These are phyloP conservation scores for Verticillium nubilum DNA, from an alignment of 2,329 filamentous ascomycete species.

Conservation along the genomic window DNA sequence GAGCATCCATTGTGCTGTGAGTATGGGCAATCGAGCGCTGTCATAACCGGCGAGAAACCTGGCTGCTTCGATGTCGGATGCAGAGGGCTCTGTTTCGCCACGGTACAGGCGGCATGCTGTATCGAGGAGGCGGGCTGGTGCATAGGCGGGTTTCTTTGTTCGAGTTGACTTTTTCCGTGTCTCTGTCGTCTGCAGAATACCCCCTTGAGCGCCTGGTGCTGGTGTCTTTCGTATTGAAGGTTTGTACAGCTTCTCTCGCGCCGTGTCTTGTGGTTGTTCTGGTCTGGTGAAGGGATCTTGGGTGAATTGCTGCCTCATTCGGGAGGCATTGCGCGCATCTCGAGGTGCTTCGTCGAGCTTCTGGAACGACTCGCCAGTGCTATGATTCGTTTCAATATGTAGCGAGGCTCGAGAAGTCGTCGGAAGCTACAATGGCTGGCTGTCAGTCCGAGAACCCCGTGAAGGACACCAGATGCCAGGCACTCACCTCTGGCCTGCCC, in stretches of 20 bases:
- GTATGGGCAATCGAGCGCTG: not conserved
- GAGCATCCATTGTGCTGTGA: slow-evolving; percentile 9
- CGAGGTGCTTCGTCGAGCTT: not conserved
- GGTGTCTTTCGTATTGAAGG: not conserved
- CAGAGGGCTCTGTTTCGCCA: not conserved
- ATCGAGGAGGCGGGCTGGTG: not conserved
- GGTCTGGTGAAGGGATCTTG: not conserved
- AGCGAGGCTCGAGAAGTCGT: not conserved
- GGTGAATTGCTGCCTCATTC: not conserved
- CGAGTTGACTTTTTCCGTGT: not conserved
- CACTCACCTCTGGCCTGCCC: not conserved
- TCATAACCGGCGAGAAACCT: not conserved
- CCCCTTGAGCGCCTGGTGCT: not conserved
- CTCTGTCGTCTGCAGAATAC: not conserved
- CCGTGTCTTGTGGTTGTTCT: not conserved
- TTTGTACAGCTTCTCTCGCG: not conserved
- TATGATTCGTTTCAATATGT: not conserved
- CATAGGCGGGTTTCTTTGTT: not conserved
- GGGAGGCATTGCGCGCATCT: not conserved
- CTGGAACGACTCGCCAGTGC: not conserved
- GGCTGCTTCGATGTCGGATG: not conserved
- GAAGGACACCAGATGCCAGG: not conserved
- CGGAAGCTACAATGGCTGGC: not conserved
- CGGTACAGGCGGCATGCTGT: not conserved
- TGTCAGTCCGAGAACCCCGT: slow-evolving; percentile 1